Evolutionary conservation across 495 filamentous ascomycete genomes (phyloP).

Genomic region (Thermothielavioides terrestris): DNA sequence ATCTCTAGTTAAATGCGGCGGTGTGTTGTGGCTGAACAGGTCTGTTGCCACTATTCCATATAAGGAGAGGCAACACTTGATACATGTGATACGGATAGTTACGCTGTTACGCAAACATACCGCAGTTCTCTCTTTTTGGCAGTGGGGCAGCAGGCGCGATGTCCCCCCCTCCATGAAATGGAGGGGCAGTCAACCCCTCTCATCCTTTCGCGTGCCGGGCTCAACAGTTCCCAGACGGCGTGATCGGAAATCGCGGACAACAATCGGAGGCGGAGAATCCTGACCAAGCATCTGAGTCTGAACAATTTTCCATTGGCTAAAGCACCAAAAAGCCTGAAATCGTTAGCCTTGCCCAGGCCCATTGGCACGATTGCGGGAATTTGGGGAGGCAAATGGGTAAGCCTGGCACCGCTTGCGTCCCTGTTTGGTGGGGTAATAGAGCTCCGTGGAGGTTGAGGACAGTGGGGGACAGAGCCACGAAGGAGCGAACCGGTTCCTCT

Average conservation of each 20-base stretch:
- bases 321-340: slow-evolving; percentile 13
- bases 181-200: slow-evolving; percentile 10
- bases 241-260: slow-evolving; percentile 1
- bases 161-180: slow-evolving; percentile 5
- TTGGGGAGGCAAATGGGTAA: slow-evolving; percentile 13
- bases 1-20: too few relatives aligned
- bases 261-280: slow-evolving; percentile 13
- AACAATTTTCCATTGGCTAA: slow-evolving; percentile 11
- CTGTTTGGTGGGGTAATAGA: slow-evolving; percentile 6
- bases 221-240: slow-evolving; percentile 7
- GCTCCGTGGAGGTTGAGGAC: slow-evolving; percentile 1
- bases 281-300: neutral
- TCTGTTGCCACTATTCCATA: too few relatives aligned
- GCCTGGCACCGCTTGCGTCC: slow-evolving; percentile 1
- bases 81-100: too few relatives aligned
- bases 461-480: slow-evolving; percentile 8
- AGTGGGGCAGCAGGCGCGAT: neutral
- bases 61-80: too few relatives aligned
- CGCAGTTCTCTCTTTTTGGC: too few relatives aligned
- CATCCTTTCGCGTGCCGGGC: slow-evolving; percentile 3
- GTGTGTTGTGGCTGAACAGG: too few relatives aligned
- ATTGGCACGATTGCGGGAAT: slow-evolving; percentile 11
- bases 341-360: slow-evolving; percentile 6
- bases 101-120: too few relatives aligned
- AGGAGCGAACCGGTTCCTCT: neutral